phyloP scores from a whole-genome alignment of 163 green algal species.

The Scenedesmus sp. region DNA sequence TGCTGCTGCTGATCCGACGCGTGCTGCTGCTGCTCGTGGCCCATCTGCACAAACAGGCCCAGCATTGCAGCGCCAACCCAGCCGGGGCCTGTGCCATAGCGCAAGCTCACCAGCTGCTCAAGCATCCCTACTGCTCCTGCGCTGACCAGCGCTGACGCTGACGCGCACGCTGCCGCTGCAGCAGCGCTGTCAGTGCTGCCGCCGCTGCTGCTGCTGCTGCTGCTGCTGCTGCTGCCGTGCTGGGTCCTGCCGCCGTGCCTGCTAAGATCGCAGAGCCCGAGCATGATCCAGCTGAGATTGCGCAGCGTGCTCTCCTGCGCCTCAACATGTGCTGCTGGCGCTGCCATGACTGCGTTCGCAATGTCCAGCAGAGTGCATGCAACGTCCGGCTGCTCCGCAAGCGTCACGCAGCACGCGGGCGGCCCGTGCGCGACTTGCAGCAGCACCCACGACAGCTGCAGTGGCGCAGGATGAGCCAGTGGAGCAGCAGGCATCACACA shows the following conservation, averaged over 20 bases:
- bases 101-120: conserved; percentile 14
- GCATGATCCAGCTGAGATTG: conserved; percentile 40
- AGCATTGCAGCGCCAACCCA: conserved; percentile 6
- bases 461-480: not conserved
- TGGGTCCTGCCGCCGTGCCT: not conserved
- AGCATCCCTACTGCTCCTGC: conserved; percentile 14
- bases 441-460: conserved; percentile 50
- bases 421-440: conserved; percentile 42
- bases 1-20: conserved; percentile 13
- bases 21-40: conserved; percentile 7
- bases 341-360: not conserved
- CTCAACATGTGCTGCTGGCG: not conserved
- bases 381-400: not conserved
- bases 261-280: conserved; percentile 20
- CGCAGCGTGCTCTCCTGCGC: conserved; percentile 29
- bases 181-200: not conserved
- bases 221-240: conserved; percentile 7
- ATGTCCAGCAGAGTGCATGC: not conserved
- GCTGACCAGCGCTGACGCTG: not conserved
- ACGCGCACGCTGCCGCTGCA: not conserved
- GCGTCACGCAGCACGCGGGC: not conserved
- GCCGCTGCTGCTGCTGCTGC: not conserved
- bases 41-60: conserved; percentile 1
- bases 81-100: not conserved
- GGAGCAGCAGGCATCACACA: not conserved